Conservation (phyloP, 1,139 yeast species). For the Yueomyces sp. region DNA sequence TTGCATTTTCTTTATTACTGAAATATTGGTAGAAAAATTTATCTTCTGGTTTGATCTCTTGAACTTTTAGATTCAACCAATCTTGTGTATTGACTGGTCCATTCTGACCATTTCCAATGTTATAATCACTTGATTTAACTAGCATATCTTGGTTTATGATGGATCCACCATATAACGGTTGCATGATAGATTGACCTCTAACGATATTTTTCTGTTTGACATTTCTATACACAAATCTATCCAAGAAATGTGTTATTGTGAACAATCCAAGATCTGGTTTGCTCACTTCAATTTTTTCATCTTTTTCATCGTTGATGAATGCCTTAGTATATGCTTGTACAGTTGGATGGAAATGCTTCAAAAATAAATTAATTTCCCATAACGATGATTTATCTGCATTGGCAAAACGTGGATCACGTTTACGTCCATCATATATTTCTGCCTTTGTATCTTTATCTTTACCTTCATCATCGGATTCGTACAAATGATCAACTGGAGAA, state of each 20-base stretch:
- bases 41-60: constrained; percentile 76
- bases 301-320: constrained; percentile 36
- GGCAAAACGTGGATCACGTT: constrained; percentile 84
- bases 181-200: constrained; percentile 91
- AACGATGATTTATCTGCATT: constrained; percentile 68
- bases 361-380: constrained; percentile 74
- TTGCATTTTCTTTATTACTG: constrained; percentile 40
- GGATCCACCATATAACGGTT: constrained; percentile 77
- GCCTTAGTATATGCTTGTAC: constrained; percentile 70
- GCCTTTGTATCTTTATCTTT: constrained; percentile 16
- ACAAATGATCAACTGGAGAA: constrained; percentile 28
- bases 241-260: constrained; percentile 81
- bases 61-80: constrained; percentile 59
- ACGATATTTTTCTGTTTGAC: constrained; percentile 64
- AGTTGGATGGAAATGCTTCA: constrained; percentile 86
- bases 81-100: constrained; percentile 71
- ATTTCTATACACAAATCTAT: constrained; percentile 88
- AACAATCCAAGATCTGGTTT: constrained; percentile 87
- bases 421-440: constrained; percentile 58
- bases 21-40: constrained; percentile 84
- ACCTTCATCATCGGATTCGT: constrained; percentile 24
- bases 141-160: constrained; percentile 62
- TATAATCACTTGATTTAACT: constrained; percentile 47
- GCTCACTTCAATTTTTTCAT: constrained; percentile 23
- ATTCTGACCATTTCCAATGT: background rate